phyloP scores from a whole-genome alignment of 257 asterid genomes.

The Pogostemon cablin region DNA sequence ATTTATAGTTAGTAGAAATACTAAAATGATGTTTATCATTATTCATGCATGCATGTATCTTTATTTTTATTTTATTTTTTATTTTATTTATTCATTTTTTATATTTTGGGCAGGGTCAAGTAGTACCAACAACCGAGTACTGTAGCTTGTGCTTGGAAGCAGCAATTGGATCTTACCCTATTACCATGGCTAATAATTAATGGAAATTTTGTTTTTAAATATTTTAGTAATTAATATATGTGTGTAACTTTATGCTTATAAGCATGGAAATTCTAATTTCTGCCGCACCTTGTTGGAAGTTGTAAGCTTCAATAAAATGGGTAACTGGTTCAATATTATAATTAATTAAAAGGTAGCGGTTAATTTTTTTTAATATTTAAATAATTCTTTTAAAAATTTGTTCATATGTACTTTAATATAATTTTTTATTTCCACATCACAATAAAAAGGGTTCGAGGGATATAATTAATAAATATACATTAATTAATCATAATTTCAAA shows the following conservation, averaged over 20 bases:
- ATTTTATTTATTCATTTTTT: neutral
- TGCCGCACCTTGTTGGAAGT: neutral
- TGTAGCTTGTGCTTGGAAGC: neutral
- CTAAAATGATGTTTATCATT: too few species aligned
- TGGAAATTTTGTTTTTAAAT: neutral
- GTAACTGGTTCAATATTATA: neutral
- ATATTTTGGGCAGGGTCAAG: slow-evolving; percentile 19
- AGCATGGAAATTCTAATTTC: neutral
- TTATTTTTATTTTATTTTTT: neutral
- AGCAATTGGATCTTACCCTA: neutral
- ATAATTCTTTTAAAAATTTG: too few species aligned
- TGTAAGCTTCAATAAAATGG: slow-evolving; percentile 6
- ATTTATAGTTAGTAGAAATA: too few species aligned
- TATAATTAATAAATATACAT: too few species aligned
- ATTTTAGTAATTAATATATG: neutral
- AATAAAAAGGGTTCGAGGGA: too few species aligned
- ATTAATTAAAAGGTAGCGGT: too few species aligned
- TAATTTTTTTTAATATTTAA: too few species aligned
- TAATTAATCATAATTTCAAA: too few species aligned
- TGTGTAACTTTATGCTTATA: neutral
- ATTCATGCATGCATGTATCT: neutral
- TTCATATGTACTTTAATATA: too few species aligned
- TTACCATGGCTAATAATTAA: neutral
- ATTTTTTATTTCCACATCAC: too few species aligned
- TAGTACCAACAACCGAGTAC: neutral